A percentile compares a stretch with the other conserved stretches of the same genome.
Evolutionary conservation across 208 protist genomes (phyloP).

Genomic region (Acanthamoeba healyi): DNA sequence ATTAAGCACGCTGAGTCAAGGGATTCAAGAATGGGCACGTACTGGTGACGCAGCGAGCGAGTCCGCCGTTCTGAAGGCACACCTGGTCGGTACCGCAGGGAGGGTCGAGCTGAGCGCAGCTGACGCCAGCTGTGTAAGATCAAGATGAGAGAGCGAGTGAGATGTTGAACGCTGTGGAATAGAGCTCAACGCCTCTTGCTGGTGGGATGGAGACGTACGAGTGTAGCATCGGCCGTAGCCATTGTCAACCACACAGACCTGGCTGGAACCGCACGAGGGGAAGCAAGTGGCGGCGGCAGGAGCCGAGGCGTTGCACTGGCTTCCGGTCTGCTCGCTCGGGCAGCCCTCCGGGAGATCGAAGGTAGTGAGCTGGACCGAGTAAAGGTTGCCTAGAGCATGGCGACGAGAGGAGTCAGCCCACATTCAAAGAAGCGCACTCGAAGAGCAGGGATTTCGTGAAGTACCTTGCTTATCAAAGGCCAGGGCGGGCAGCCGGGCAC

Average conservation of each 20-base stretch:
- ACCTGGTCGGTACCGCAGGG: constrained; percentile 2
- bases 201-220: not conserved
- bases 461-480: constrained; percentile 22
- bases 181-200: no score
- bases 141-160: no score
- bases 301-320: not conserved
- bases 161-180: no score
- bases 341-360: not conserved
- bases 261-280: constrained; percentile 6
- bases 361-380: not conserved
- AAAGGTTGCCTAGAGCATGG: not conserved
- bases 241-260: not conserved
- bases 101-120: not conserved
- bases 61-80: not conserved
- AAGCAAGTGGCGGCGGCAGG: not conserved
- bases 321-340: not conserved
- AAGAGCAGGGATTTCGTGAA: not conserved
- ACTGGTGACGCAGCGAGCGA: constrained; percentile 34
- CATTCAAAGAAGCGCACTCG: not conserved
- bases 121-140: not conserved
- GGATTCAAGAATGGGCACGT: not conserved
- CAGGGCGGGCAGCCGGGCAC: not conserved
- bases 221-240: constrained; percentile 30
- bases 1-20: no score
- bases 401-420: not conserved